phyloP scores from a whole-genome alignment of 1,139 yeast species.

The Candida sojae region DNA sequence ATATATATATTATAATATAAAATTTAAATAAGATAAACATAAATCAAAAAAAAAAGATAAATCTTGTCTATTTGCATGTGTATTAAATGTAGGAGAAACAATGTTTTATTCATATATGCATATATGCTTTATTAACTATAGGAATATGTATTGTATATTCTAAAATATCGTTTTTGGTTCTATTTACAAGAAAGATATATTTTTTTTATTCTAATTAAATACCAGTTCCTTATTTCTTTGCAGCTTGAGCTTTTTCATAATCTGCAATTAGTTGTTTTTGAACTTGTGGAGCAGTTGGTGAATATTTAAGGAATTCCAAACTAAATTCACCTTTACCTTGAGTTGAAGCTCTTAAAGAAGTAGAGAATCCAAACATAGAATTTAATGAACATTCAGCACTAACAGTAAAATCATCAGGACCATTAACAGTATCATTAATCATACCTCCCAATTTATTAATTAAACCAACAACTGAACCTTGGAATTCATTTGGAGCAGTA shows the following conservation, averaged over 20 bases:
- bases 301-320: slow-evolving; percentile 88
- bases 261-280: slow-evolving; percentile 91
- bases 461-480: slow-evolving; percentile 88
- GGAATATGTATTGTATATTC: no score
- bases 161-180: neutral
- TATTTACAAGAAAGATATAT: neutral
- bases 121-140: no score
- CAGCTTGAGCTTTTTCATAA: slow-evolving; percentile 47
- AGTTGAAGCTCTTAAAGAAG: slow-evolving; percentile 92
- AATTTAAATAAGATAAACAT: slow-evolving; percentile 1
- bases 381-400: slow-evolving; percentile 94
- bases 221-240: slow-evolving; percentile 18
- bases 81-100: no score
- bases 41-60: neutral
- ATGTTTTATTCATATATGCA: no score
- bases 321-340: slow-evolving; percentile 99
- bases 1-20: slow-evolving; percentile 8
- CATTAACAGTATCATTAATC: slow-evolving; percentile 91
- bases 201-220: neutral
- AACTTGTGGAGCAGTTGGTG: slow-evolving; percentile 88
- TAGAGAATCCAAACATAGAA: slow-evolving; percentile 95
- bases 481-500: slow-evolving; percentile 95
- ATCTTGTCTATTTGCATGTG: no score
- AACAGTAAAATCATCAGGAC: slow-evolving; percentile 91
- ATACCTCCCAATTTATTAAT: slow-evolving; percentile 91